Conservation (phyloP, 2,329 filamentous ascomycete genomes). For the Hymenoscyphus fructigenus region DNA sequence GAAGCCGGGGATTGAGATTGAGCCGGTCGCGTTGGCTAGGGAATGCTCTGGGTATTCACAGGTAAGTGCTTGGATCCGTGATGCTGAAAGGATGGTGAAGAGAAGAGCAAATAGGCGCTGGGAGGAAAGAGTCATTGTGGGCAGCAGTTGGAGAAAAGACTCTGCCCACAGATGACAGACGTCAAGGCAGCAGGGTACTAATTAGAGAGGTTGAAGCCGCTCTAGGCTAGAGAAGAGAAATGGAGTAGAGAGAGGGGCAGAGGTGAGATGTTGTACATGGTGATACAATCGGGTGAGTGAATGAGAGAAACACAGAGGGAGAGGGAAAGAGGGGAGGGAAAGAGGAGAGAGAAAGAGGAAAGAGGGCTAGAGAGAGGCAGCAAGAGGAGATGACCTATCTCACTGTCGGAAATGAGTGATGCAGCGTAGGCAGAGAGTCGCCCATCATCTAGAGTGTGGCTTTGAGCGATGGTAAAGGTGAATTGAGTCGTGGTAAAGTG, state of each 20-base stretch:
- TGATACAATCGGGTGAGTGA: neutral
- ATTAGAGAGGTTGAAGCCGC: neutral
- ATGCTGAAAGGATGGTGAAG: neutral
- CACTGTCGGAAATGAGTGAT: neutral
- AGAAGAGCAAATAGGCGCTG: neutral
- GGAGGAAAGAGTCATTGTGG: neutral
- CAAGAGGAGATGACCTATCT: neutral
- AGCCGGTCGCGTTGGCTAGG: neutral
- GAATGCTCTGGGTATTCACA: conserved; percentile 10
- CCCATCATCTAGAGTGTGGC: neutral
- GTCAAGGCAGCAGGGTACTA: neutral
- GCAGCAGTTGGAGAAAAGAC: neutral
- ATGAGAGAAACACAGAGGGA: neutral
- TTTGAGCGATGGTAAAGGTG: neutral
- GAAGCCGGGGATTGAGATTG: conserved; percentile 7
- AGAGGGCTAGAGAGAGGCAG: neutral
- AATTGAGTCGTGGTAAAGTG: neutral
- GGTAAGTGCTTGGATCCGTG: neutral
- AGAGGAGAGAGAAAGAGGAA: neutral
- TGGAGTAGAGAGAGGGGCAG: neutral
- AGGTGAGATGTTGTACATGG: neutral
- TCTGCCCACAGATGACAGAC: conserved; percentile 2
- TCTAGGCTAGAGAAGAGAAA: neutral
- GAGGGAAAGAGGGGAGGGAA: neutral
- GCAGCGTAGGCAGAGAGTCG: neutral